Percentiles rank a stretch among this genome's conserved stretches.
Conservation (phyloP, 352 stramenopile species). For the Aphanomyces cochlioides region DNA sequence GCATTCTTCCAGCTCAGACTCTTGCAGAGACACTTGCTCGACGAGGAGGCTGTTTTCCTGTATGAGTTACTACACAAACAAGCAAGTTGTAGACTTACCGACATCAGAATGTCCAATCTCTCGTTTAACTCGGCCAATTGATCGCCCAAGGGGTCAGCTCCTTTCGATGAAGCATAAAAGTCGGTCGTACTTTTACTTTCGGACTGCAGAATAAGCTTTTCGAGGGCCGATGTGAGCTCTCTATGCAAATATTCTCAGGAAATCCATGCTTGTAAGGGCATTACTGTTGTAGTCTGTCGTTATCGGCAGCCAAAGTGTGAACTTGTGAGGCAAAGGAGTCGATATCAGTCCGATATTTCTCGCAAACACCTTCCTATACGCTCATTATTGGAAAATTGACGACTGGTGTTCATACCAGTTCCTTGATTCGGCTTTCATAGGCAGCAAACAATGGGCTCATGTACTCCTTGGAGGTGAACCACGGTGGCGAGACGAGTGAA, state of each 20-base stretch:
- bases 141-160: constrained; percentile 36
- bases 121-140: constrained; percentile 73
- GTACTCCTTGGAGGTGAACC: constrained; percentile 66
- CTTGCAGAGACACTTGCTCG: constrained; percentile 75
- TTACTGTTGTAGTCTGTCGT: constrained; percentile 63
- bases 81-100: constrained; percentile 33
- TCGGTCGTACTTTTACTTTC: neutral
- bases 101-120: constrained; percentile 76
- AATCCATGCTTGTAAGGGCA: neutral
- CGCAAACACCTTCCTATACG: constrained; percentile 43
- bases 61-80: neutral
- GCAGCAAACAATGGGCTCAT: constrained; percentile 68
- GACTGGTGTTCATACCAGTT: constrained; percentile 42
- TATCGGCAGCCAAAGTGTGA: constrained; percentile 57
- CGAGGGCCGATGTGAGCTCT: constrained; percentile 52
- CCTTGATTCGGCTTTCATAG: constrained; percentile 75
- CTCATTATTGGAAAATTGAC: neutral
- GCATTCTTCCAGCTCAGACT: constrained; percentile 57
- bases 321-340: constrained; percentile 48
- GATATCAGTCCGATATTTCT: constrained; percentile 59
- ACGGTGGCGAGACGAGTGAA: constrained; percentile 42
- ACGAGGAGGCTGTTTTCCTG: constrained; percentile 79
- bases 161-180: neutral
- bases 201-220: constrained; percentile 46
- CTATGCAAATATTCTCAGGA: constrained; percentile 33